Evolutionary conservation across 1,139 yeast species (phyloP).

Genomic region (Magnusiomyces tetraspermus): DNA sequence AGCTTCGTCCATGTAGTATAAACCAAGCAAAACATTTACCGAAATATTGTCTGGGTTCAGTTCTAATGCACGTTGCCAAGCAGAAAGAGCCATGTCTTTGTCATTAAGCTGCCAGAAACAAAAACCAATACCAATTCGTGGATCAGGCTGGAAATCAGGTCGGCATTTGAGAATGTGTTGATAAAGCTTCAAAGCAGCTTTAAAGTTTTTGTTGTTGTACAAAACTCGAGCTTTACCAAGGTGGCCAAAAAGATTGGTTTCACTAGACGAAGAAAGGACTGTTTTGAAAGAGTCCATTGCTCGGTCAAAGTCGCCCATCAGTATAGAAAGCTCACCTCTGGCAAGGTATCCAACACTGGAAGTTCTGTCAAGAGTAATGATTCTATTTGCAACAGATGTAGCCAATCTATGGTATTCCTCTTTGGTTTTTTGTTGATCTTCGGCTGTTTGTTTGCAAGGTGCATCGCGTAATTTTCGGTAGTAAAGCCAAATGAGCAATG

Average conservation of each 20-base stretch:
- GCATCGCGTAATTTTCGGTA: slow-evolving; percentile 41
- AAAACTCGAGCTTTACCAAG: slow-evolving; percentile 78
- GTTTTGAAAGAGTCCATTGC: slow-evolving; percentile 41
- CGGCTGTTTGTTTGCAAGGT: slow-evolving; percentile 24
- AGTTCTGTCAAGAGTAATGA: slow-evolving; percentile 34
- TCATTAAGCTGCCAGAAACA: slow-evolving; percentile 88
- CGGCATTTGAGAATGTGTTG: slow-evolving; percentile 72
- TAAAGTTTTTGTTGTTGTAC: slow-evolving; percentile 62
- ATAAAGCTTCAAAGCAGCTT: slow-evolving; percentile 66
- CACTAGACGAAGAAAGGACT: slow-evolving; percentile 29
- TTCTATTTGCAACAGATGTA: slow-evolving; percentile 26
- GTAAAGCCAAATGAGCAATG: slow-evolving; percentile 67
- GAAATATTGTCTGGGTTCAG: slow-evolving; percentile 52
- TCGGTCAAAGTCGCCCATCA: slow-evolving; percentile 56
- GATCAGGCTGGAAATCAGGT: slow-evolving; percentile 73
- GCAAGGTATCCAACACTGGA: slow-evolving; percentile 48
- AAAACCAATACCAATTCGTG: slow-evolving; percentile 88
- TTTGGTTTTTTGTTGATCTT: slow-evolving; percentile 18
- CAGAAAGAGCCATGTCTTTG: slow-evolving; percentile 58
- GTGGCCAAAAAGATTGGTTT: slow-evolving; percentile 62
- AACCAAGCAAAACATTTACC: slow-evolving; percentile 56
- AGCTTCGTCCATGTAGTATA: slow-evolving; percentile 53
- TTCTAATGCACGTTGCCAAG: slow-evolving; percentile 78
- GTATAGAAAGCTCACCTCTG: slow-evolving; percentile 44
- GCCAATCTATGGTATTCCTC: slow-evolving; percentile 26